These are phyloP conservation scores for Maudiozyma humilis DNA, from an alignment of 1,139 yeast species.

Conservation along the genomic window DNA sequence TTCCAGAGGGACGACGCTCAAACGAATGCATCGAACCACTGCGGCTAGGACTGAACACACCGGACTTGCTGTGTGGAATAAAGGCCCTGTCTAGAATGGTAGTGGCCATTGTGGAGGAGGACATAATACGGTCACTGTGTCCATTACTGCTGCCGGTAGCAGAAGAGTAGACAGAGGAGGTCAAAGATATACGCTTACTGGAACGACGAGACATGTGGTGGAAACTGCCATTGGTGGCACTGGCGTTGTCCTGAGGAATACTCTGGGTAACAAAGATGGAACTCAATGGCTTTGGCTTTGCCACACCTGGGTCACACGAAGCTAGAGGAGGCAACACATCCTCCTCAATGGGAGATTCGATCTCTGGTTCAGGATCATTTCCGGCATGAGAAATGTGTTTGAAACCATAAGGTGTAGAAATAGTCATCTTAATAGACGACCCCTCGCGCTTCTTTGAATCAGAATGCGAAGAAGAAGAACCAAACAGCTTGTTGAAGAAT, in stretches of 20 bases:
- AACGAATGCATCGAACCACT: slow-evolving; percentile 11
- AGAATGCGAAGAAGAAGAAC: slow-evolving; percentile 10
- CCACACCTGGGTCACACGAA: background rate
- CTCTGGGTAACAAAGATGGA: slow-evolving; percentile 26
- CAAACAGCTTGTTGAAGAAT: slow-evolving; percentile 24
- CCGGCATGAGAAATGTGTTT: slow-evolving; percentile 31
- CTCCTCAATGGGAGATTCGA: background rate
- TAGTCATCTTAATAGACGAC: slow-evolving; percentile 9
- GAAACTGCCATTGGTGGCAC: background rate
- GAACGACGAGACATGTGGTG: slow-evolving; percentile 5
- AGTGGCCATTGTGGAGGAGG: slow-evolving; percentile 29
- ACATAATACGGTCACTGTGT: slow-evolving; percentile 21
- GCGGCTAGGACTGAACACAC: slow-evolving; percentile 12
- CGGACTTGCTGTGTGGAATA: slow-evolving; percentile 4
- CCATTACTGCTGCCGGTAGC: slow-evolving; percentile 15
- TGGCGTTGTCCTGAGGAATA: slow-evolving; percentile 10
- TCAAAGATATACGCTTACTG: background rate
- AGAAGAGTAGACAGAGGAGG: slow-evolving; percentile 17
- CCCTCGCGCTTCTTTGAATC: background rate
- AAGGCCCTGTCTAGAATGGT: slow-evolving; percentile 22
- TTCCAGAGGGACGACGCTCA: background rate
- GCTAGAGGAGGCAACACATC: background rate
- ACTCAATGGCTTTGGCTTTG: slow-evolving; percentile 7
- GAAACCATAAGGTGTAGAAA: slow-evolving; percentile 27
- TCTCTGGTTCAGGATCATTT: background rate